Evolutionary conservation across 2,329 filamentous ascomycete genomes (phyloP), one percentile per base, ranked within the genome.

Genomic region (Aspergillus awamori): DNA sequence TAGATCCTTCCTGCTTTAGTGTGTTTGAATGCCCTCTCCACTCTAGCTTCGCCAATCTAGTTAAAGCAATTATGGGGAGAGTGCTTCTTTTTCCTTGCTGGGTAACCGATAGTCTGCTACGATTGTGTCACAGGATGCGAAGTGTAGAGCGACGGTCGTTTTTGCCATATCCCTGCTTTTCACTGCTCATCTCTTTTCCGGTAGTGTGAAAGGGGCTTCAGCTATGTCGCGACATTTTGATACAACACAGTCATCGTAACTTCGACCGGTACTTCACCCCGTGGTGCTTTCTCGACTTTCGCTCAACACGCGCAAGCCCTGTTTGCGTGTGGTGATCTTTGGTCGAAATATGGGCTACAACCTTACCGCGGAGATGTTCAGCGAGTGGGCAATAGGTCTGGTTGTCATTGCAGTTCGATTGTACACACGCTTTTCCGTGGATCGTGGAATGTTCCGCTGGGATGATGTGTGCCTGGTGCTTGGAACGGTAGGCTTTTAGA

Each of bases 361-460:
- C 56, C 39, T 64, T 5, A 45, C 64, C 13, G 62, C 64, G n/a
- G 65, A 67, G 57, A 61, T 67, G 38, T 67, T 66, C 28, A 59
- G 60, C 10, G 64, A 67, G 48, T 66, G 62, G 60, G 64, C 62
- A 13, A 61, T 67, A 36, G 65, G 65, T 1, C 36, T 66, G 15
- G 26, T 66, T 5, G 26, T 69, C 15, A 56, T 62, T 43, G 60
- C 43, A 26, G 36, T 66, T 24, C 67, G 67, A 17, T 41, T 68
- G 11, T 68, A 65, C 51, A 56, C 66, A 4, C 63, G 67, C 41
- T 67, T 63, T 52, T 60, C 41, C 8, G 54, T 65, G 24, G 62
- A 59, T 1, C 62, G 61, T 45, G 45, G 57, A 6, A 48, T 30
- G 15, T 58, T 67, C 24, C 60, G 63, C 36, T 67, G 63, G 62